phyloP scores from a whole-genome alignment of 2,329 filamentous ascomycete species.

The Penicillium palitans region DNA sequence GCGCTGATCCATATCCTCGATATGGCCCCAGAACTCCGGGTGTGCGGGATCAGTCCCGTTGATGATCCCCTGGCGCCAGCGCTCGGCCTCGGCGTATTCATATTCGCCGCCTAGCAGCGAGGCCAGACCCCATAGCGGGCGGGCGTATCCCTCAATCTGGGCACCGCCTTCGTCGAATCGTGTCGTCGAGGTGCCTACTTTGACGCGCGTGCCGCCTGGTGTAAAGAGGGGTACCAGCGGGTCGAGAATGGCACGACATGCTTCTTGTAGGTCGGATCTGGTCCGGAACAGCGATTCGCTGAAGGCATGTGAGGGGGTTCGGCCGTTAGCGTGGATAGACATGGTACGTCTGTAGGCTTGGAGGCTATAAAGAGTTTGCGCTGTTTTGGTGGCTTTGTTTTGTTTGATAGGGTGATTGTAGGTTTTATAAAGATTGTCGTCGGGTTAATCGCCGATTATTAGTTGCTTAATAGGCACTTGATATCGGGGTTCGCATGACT shows the following conservation, averaged over 20 bases:
- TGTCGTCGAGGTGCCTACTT: slow-evolving; percentile 69
- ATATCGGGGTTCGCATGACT: background rate
- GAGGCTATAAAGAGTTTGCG: background rate
- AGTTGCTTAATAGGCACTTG: background rate
- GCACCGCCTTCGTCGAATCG: slow-evolving; percentile 75
- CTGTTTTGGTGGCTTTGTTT: background rate
- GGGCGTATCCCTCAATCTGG: slow-evolving; percentile 73
- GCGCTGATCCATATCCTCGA: slow-evolving; percentile 73
- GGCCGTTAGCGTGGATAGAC: slow-evolving; percentile 34
- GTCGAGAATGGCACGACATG: slow-evolving; percentile 65
- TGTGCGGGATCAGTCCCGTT: slow-evolving; percentile 69
- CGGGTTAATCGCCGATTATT: background rate
- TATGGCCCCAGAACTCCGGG: slow-evolving; percentile 74
- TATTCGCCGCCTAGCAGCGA: slow-evolving; percentile 69
- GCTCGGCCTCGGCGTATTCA: slow-evolving; percentile 62
- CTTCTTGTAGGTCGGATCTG: slow-evolving; percentile 53
- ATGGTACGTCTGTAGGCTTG: slow-evolving; percentile 14
- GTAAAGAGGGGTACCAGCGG: slow-evolving; percentile 73
- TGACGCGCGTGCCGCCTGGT: slow-evolving; percentile 63
- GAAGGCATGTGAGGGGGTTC: slow-evolving; percentile 31
- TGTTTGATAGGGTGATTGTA: background rate
- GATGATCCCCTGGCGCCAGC: slow-evolving; percentile 70
- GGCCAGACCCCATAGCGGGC: slow-evolving; percentile 74
- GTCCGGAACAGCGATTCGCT: slow-evolving; percentile 30
- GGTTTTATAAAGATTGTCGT: background rate